Evolutionary conservation across 2,329 filamentous ascomycete species (phyloP).

Genomic region (Aureobasidium lini): DNA sequence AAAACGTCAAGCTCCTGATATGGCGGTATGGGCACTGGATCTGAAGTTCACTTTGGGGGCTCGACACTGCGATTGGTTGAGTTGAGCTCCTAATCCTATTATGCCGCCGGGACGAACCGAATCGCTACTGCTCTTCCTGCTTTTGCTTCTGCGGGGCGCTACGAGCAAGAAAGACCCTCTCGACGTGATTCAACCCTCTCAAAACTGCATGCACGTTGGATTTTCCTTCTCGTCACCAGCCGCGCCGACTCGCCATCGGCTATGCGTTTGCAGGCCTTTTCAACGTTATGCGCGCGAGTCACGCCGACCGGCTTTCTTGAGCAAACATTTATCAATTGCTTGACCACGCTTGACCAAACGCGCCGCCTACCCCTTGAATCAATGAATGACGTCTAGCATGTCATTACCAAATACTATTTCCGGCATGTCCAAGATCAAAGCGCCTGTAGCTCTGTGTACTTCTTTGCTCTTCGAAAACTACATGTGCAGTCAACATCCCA

Average conservation of each 20-base stretch:
- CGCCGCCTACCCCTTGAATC: not conserved
- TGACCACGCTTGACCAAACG: not conserved
- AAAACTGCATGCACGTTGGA: not conserved
- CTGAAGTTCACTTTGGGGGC: slow-evolving; percentile 11
- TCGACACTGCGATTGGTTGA: slow-evolving; percentile 13
- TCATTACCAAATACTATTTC: not conserved
- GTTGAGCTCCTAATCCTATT: slow-evolving; percentile 10
- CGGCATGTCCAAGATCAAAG: not conserved
- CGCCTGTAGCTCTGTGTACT: not conserved
- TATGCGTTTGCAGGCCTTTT: slow-evolving; percentile 1
- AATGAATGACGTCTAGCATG: slow-evolving; percentile 2
- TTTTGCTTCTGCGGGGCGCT: slow-evolving; percentile 11
- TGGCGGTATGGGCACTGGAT: slow-evolving; percentile 4
- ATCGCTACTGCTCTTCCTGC: slow-evolving; percentile 5
- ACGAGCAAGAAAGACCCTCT: not conserved
- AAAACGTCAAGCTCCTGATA: slow-evolving; percentile 12
- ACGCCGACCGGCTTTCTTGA: not conserved
- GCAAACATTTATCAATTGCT: not conserved
- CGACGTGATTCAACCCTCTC: not conserved
- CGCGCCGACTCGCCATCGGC: not conserved
- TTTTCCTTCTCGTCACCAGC: not conserved
- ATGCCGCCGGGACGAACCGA: slow-evolving; percentile 11
- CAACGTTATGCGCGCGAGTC: slow-evolving; percentile 11
- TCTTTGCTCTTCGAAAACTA: not conserved
- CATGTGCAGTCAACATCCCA: not conserved